Evolutionary conservation across 2,329 filamentous ascomycete genomes (phyloP).

Genomic region (Ophiostoma piceae): DNA sequence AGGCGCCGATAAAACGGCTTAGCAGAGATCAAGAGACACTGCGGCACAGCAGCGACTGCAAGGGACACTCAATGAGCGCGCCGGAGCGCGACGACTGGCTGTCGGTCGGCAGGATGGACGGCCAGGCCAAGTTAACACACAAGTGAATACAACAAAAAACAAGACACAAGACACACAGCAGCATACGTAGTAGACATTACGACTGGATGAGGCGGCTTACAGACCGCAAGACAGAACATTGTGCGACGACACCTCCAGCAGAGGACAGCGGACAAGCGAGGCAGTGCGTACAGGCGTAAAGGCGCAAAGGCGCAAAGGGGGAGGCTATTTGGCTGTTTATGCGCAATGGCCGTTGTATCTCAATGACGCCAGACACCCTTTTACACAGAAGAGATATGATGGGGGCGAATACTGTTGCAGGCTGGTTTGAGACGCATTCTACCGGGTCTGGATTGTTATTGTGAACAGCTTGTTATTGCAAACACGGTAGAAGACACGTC

Average conservation of each 20-base stretch:
- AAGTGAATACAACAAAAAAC: background rate
- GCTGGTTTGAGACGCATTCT: background rate
- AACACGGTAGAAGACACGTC: background rate
- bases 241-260: background rate
- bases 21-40: background rate
- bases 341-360: background rate
- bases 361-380: background rate
- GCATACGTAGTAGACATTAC: background rate
- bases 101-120: background rate
- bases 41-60: conserved; percentile 1
- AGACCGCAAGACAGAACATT: background rate
- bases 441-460: background rate
- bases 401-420: background rate
- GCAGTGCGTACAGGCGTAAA: background rate
- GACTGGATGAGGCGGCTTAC: background rate
- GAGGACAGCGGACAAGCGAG: background rate
- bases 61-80: background rate
- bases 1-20: background rate
- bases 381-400: background rate
- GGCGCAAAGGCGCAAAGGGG: background rate
- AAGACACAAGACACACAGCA: background rate
- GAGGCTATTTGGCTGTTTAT: background rate
- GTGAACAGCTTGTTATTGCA: background rate
- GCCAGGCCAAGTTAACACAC: background rate
- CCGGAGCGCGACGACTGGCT: background rate